Conservation (phyloP, 2,329 filamentous ascomycete species). For the Diaporthe vexans region DNA sequence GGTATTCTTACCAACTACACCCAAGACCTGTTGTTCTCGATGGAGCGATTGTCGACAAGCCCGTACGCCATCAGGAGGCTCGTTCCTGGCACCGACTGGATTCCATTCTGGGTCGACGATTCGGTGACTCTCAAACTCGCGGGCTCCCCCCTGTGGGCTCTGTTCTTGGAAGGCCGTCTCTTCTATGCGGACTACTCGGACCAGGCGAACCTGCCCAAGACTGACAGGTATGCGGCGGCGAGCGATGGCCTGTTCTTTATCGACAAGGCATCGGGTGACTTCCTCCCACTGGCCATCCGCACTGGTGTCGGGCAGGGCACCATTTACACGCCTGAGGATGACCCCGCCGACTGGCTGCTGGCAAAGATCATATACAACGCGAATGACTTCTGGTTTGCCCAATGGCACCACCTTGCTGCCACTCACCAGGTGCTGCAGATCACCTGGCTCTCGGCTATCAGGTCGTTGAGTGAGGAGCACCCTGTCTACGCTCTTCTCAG, state of each 20-base stretch:
- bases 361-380: conserved; percentile 65
- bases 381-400: conserved; percentile 61
- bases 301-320: conserved; percentile 58
- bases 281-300: conserved; percentile 63
- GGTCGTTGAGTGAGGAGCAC: conserved; percentile 61
- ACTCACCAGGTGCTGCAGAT: conserved; percentile 60
- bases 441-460: conserved; percentile 59
- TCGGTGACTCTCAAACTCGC: conserved; percentile 49
- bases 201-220: conserved; percentile 49
- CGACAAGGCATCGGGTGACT: conserved; percentile 54
- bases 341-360: conserved; percentile 61
- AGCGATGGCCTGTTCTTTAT: conserved; percentile 64
- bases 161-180: conserved; percentile 55
- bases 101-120: conserved; percentile 56
- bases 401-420: conserved; percentile 59
- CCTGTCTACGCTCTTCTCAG: conserved; percentile 57
- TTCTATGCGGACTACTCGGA: conserved; percentile 59
- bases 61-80: conserved; percentile 56
- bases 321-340: conserved; percentile 62
- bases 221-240: conserved; percentile 54
- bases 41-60: conserved; percentile 60
- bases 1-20: conserved; percentile 61
- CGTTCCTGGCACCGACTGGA: conserved; percentile 46
- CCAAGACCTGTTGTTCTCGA: conserved; percentile 61
- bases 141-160: conserved; percentile 49